A percentile compares a stretch with the other conserved stretches of the same genome.
Evolutionary conservation across 495 filamentous ascomycete genomes (phyloP).

Genomic region (Annulohypoxylon maeteangense): DNA sequence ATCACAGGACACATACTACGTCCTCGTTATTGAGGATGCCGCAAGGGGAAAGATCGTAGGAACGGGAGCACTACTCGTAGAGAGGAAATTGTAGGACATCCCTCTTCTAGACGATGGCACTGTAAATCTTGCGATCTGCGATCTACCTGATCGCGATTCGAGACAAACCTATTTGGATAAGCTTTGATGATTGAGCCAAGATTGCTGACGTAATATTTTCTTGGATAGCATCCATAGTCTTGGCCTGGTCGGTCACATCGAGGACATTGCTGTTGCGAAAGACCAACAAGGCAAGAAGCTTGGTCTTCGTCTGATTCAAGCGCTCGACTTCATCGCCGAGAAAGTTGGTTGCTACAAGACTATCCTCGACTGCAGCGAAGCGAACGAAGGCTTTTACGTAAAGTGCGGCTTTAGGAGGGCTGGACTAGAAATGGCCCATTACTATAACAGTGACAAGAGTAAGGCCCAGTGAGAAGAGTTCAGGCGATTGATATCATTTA

Average conservation of each 20-base stretch:
- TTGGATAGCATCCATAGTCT: slow-evolving; percentile 72
- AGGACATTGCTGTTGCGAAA: slow-evolving; percentile 95
- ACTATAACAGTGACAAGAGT: slow-evolving; percentile 71
- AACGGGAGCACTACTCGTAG: slow-evolving; percentile 86
- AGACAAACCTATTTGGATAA: neutral
- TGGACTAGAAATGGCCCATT: slow-evolving; percentile 97
- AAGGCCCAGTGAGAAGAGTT: slow-evolving; percentile 48
- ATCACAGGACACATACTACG: slow-evolving; percentile 81
- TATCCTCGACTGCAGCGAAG: slow-evolving; percentile 67
- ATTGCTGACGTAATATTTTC: slow-evolving; percentile 20
- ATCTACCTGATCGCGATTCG: neutral
- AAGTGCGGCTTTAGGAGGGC: slow-evolving; percentile 97
- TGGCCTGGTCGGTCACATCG: slow-evolving; percentile 91
- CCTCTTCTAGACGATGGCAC: neutral
- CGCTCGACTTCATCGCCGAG: slow-evolving; percentile 86
- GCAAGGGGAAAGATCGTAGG: slow-evolving; percentile 73
- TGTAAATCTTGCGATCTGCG: neutral
- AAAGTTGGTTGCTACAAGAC: slow-evolving; percentile 94
- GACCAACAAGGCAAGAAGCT: slow-evolving; percentile 97
- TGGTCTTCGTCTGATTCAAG: slow-evolving; percentile 91
- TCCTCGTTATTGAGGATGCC: slow-evolving; percentile 83
- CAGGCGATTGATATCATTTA: slow-evolving; percentile 12
- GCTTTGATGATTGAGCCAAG: neutral
- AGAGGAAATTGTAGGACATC: slow-evolving; percentile 77
- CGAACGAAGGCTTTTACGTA: slow-evolving; percentile 97